Base-by-base conservation (phyloP, 1,284 basidiomycete species). In the Microbotryum violaceum region DNA sequence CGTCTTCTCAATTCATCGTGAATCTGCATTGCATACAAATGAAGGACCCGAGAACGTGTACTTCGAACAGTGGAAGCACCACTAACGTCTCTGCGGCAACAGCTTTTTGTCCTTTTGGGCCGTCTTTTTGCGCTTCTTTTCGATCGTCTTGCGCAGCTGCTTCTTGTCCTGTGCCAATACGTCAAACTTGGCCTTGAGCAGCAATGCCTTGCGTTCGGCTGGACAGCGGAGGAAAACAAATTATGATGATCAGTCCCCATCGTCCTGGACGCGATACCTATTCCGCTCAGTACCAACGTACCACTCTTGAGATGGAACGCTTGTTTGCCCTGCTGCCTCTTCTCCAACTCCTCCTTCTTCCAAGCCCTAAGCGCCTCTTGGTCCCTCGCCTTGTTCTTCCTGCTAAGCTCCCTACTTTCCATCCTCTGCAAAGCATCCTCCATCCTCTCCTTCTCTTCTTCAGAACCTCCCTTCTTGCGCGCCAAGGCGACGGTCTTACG, bases 231-330 rank as follows among this genome's bases (percentile, higher is more conserved):
- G 27, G 27, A 27, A 27, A 27, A 27, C 27, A 27, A 27, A 4
- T 5, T 27, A 27, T 27, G 27, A 27, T 27, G 27, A 4, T 27
- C 27, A 27, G 27, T 27, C 5, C 5, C 27, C 27, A 27, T 27
- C 27, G 27, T 27, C 27, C 27, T 27, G 27, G 27, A 27, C 27
- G 27, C 27, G 27, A 45, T 10, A 7, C 27, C 50, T n/a, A 47
- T 44, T 49, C 33, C 45, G 46, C 9, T 14, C 10, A 49, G 23
- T 16, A 18, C 4, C 6, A 25, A 75, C 84, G 70, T 73, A 89
- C 91, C 78, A 70, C 86, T 79, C 79, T 97, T 97, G 81, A 97
- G 82, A 75, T 83, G 89, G 87, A 89, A 97, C 21, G 80, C 82
- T 14, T 82, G 80, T 77, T 96, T 96, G 4, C 91, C 91, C 54